Base-by-base conservation (phyloP, 768 basidiomycete species). In the Pisolithus orientalis region DNA sequence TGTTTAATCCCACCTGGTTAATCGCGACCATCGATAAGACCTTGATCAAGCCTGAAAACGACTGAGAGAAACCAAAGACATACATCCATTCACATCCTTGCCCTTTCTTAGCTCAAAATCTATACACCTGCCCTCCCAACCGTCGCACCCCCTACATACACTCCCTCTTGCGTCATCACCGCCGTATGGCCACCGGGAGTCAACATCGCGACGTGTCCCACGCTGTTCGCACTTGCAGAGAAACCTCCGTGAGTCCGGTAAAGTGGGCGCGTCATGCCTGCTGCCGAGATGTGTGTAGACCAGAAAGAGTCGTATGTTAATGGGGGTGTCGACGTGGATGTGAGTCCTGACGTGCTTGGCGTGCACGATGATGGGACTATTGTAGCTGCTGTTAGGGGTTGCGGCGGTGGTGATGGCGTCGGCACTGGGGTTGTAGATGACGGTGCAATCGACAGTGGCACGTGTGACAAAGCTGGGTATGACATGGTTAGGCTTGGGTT, bases 291-390 rank as follows among this genome's bases (percentile, higher is more conserved):
- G 53, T 81, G 79, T 6, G 78, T 72, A 1, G 81, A 80, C 82
- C 80, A 84, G 59, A 83, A 84, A 0, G 79, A 79, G 59, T 83
- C 82, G 57, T 83, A 83, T 3, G 82, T 80, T 42, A 81, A 66
- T 10, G 72, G 62, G 7, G 70, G 63, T n/a, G 54, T 11, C 47
- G 6, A 5, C 44, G n/a, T 2, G 14, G 40, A 44, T 17, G 50
- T 39, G 28, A 39, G 37, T 10, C 25, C 42, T 27, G 40, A 42
- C 32, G 55, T 27, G 46, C 51, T 39, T 8, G 57, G 43, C 34
- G 49, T 49, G 0, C 58, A 49, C 3, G 53, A n/a, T 21, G 54
- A 25, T 29, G 54, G 24, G 39, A 56, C 7, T 9, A 58, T 45
- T 5, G 43, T 34, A 0, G 25, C 39, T 6, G 42, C 29, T 1